phyloP scores from a whole-genome alignment of 208 protist species.

The Tritrichomonas musculus region DNA sequence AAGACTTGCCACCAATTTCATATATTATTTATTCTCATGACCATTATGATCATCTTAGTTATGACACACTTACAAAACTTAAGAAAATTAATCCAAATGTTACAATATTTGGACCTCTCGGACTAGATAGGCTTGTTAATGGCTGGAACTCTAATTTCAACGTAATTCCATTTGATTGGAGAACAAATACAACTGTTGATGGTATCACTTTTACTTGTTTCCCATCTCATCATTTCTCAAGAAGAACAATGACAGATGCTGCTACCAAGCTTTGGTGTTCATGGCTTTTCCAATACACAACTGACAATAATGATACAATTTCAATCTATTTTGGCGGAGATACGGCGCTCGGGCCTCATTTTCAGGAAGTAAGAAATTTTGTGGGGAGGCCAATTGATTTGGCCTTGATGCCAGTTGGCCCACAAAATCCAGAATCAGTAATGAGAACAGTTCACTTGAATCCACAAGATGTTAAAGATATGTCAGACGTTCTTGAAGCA shows the following conservation, averaged over 20 bases:
- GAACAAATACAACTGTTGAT: too few relatives aligned
- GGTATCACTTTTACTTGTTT: too few relatives aligned
- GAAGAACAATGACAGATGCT: too few relatives aligned
- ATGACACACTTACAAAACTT: background rate
- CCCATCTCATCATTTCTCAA: too few relatives aligned
- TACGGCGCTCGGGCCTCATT: slow-evolving; percentile 7
- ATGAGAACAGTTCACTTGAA: background rate
- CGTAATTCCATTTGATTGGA: too few relatives aligned
- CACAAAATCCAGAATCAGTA: background rate
- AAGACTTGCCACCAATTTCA: background rate
- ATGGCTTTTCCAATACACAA: too few relatives aligned
- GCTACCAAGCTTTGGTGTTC: too few relatives aligned
- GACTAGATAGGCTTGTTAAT: background rate
- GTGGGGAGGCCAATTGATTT: background rate
- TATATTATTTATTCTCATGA: background rate
- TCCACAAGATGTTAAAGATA: background rate
- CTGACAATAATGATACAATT: too few relatives aligned
- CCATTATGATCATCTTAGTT: background rate
- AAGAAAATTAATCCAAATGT: background rate
- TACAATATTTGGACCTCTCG: background rate
- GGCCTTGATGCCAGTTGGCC: background rate
- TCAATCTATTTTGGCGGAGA: background rate
- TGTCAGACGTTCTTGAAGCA: background rate
- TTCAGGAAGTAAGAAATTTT: background rate
- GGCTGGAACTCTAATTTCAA: background rate